Conservation (phyloP, 495 filamentous ascomycete genomes). For the Hyaloscypha bicolor region DNA sequence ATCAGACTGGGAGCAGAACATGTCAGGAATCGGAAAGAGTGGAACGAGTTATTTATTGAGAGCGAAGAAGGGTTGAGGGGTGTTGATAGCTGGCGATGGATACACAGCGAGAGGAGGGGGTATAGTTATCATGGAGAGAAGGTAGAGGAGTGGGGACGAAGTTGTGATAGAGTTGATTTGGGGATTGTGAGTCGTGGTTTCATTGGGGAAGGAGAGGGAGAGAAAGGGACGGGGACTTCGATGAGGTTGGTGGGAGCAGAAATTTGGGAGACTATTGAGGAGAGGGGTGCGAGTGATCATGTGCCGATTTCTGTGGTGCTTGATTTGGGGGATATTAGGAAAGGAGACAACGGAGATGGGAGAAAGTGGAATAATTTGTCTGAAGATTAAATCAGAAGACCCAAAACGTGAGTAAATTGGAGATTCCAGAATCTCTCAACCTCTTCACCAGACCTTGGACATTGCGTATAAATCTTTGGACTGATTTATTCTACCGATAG, state of each 20-base stretch:
- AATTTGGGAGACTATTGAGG: conserved; percentile 25
- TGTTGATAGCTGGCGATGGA: conserved; percentile 9
- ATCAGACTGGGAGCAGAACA: conserved; percentile 47
- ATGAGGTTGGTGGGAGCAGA: conserved; percentile 9
- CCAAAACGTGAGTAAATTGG: too few relatives aligned
- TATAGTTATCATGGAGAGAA: conserved; percentile 17
- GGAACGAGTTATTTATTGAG: conserved; percentile 49
- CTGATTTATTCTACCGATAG: too few relatives aligned
- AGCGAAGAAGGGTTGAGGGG: conserved; percentile 28
- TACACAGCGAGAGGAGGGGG: conserved; percentile 8
- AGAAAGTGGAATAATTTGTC: too few relatives aligned
- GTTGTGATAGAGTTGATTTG: conserved; percentile 21
- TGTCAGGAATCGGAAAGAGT: conserved; percentile 50
- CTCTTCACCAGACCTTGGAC: too few relatives aligned
- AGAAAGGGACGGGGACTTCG: neutral
- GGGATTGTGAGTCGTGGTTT: conserved; percentile 13
- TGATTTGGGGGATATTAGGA: conserved; percentile 6
- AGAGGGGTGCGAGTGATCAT: conserved; percentile 25
- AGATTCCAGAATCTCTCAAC: too few relatives aligned
- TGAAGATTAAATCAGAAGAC: too few relatives aligned
- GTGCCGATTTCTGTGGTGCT: conserved; percentile 17
- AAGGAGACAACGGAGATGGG: neutral
- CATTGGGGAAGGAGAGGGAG: neutral
- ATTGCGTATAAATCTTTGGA: too few relatives aligned
- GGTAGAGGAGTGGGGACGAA: conserved; percentile 13